Conservation (phyloP, 768 basidiomycete genomes). For the Naganishia kalamii region DNA sequence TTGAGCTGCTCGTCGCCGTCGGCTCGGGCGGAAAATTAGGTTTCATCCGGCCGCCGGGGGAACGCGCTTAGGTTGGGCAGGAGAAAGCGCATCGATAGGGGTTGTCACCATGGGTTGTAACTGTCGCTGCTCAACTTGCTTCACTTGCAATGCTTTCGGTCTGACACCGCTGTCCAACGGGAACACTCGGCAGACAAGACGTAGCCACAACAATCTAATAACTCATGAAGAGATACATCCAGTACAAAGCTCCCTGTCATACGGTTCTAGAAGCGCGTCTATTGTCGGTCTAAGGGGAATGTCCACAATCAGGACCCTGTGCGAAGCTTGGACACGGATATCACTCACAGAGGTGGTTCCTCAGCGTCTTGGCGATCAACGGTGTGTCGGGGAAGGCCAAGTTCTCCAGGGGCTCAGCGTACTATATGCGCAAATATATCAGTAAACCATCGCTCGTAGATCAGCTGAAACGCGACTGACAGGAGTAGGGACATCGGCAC, state of each 20-base stretch:
- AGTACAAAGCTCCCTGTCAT: neutral
- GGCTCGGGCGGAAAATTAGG: neutral
- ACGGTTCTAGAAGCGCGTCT: neutral
- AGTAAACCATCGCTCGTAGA: neutral
- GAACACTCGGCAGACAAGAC: no score
- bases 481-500: slow-evolving; percentile 92
- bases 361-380: slow-evolving; percentile 86
- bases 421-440: no score
- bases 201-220: slow-evolving; percentile 9
- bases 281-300: slow-evolving; percentile 6
- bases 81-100: neutral
- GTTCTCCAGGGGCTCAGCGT: slow-evolving; percentile 79
- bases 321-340: neutral
- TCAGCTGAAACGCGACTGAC: slow-evolving; percentile 51
- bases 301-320: no score
- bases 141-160: no score
- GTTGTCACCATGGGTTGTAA: no score
- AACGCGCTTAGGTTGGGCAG: neutral
- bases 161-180: no score
- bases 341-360: slow-evolving; percentile 55
- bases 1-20: no score
- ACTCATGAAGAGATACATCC: slow-evolving; percentile 8
- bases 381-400: slow-evolving; percentile 90
- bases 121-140: no score
- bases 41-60: neutral